phyloP scores from a whole-genome alignment of 345 rosid genomes.

The Euphorbia peplus region DNA sequence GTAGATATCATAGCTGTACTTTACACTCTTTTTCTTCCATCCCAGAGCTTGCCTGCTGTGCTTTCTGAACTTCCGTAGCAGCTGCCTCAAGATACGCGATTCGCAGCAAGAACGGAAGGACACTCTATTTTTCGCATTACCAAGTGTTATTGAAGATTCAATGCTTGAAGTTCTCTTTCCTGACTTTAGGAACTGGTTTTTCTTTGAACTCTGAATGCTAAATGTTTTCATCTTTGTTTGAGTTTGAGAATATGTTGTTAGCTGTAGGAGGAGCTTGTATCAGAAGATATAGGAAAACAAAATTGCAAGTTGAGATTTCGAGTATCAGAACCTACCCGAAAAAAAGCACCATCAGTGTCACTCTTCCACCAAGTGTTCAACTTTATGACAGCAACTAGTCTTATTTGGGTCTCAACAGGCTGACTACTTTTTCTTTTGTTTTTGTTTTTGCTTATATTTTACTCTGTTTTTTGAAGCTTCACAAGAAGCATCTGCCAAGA shows the following conservation, averaged over 20 bases:
- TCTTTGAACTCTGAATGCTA: conserved; percentile 14
- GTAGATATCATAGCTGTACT: conserved; percentile 34
- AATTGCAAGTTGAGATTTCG: conserved; percentile 6
- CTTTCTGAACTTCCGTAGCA: conserved; percentile 25
- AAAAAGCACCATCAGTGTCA: conserved; percentile 9
- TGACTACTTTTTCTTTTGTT: conserved; percentile 4
- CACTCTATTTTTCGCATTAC: conserved; percentile 6
- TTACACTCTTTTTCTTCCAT: conserved; percentile 16
- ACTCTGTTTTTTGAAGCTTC: conserved; percentile 15
- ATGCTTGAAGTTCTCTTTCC: conserved; percentile 22
- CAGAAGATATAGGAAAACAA: background rate
- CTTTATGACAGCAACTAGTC: no score
- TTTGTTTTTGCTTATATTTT: background rate
- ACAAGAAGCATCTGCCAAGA: background rate
- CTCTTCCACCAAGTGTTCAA: conserved; percentile 3
- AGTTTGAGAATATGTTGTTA: background rate
- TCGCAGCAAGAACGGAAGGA: conserved; percentile 5
- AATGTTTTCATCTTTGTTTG: conserved; percentile 18
- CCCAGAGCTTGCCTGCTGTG: conserved; percentile 27
- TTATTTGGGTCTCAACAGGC: no score
- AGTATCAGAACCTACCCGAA: conserved; percentile 9
- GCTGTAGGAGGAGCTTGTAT: background rate
- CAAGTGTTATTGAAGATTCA: conserved; percentile 14
- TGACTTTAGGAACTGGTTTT: conserved; percentile 23
- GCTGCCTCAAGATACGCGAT: conserved; percentile 17